Evolutionary conservation across 116 monocot genomes (phyloP).

Genomic region (Cymodocea nodosa): DNA sequence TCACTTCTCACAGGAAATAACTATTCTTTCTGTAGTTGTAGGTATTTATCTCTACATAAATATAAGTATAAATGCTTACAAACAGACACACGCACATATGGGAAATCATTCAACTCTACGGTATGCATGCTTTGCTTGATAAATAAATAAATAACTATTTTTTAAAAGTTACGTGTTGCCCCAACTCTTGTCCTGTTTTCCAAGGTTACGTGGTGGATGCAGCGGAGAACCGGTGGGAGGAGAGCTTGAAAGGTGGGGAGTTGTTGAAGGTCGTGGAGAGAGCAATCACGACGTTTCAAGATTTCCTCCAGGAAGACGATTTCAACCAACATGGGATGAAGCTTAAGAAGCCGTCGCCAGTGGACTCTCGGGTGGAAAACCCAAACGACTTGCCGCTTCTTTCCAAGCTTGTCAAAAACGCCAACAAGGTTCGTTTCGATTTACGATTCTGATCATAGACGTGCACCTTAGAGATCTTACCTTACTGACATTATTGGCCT

Average conservation of each 20-base stretch:
- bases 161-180: no score
- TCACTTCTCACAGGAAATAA: no score
- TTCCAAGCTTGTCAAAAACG: conserved; percentile 1
- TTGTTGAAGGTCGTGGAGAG: conserved; percentile 11
- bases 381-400: conserved; percentile 18
- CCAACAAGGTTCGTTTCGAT: conserved; percentile 9
- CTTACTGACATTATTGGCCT: not conserved
- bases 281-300: conserved; percentile 14
- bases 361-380: conserved; percentile 12
- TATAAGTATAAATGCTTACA: no score
- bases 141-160: no score
- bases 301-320: conserved; percentile 12
- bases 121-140: no score
- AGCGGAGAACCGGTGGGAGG: not conserved
- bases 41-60: no score
- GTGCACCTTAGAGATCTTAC: not conserved
- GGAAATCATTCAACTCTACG: no score
- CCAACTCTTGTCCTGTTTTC: not conserved
- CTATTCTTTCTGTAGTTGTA: no score
- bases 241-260: not conserved
- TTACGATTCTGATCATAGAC: not conserved
- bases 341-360: not conserved
- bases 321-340: not conserved
- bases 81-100: no score
- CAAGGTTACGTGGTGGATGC: conserved; percentile 1